A percentile compares a stretch with the other conserved stretches of the same genome.
Conservation (phyloP, 176 grass and related monocot genomes). For the Typha latifolia region DNA sequence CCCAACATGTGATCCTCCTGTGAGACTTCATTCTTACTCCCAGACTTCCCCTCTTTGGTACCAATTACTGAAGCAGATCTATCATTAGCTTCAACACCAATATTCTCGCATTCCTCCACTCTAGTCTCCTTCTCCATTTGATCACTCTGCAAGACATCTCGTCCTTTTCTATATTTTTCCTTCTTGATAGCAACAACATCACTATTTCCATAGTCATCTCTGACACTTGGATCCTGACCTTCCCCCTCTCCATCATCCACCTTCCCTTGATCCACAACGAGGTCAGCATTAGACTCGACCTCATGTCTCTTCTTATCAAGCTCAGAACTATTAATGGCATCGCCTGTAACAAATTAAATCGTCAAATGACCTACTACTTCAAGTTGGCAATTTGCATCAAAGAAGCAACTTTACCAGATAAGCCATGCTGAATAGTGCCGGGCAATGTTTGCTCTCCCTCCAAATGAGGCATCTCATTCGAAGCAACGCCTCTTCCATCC, state of each 20-base stretch:
- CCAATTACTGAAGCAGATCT: not conserved
- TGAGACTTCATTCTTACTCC: conserved; percentile 17
- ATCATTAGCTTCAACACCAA: no score
- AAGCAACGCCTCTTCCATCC: not conserved
- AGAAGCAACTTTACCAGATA: not conserved
- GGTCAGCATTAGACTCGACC: conserved; percentile 23
- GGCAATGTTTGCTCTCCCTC: not conserved
- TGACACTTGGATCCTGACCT: conserved; percentile 16
- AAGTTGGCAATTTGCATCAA: not conserved
- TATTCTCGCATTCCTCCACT: not conserved
- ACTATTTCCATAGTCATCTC: conserved; percentile 7
- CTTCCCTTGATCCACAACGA: conserved; percentile 26
- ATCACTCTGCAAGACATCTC: not conserved
- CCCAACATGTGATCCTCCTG: conserved; percentile 13
- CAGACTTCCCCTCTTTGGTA: conserved; percentile 4
- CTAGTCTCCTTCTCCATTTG: not conserved
- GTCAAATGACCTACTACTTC: not conserved
- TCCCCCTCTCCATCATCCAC: conserved; percentile 10
- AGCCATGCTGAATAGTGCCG: not conserved
- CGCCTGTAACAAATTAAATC: not conserved
- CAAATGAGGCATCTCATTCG: not conserved
- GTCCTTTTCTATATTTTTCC: conserved; percentile 18
- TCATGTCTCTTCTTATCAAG: conserved; percentile 19
- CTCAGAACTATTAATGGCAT: conserved; percentile 7
- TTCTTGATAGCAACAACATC: conserved; percentile 16